A percentile compares a stretch with the other conserved stretches of the same genome.
These are phyloP conservation scores for Microbotryum scabiosae DNA, from an alignment of 1,284 basidiomycete genomes.

Conservation along the genomic window DNA sequence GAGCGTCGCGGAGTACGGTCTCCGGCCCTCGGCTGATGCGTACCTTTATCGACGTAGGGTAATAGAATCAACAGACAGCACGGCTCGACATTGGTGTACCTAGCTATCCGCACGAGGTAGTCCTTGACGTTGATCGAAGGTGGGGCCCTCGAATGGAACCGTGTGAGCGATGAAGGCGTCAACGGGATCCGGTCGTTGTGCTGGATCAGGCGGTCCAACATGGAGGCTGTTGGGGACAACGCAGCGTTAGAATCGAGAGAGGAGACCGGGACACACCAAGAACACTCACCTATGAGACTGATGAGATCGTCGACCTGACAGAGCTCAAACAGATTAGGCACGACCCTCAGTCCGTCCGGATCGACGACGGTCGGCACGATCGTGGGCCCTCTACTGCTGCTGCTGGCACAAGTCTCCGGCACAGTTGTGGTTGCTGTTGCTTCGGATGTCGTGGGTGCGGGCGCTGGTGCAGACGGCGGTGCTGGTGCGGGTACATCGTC, in stretches of 20 bases:
- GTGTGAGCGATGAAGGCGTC: slow-evolving; percentile 71
- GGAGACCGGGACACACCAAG: slow-evolving; percentile 20
- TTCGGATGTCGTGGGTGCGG: background rate
- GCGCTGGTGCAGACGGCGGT: background rate
- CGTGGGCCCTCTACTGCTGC: background rate
- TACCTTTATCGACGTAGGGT: slow-evolving; percentile 77
- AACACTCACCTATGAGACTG: slow-evolving; percentile 65
- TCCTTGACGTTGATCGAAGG: slow-evolving; percentile 77
- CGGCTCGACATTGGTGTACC: slow-evolving; percentile 88
- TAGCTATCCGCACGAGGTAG: slow-evolving; percentile 81
- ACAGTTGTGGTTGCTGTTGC: background rate
- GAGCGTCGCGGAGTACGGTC: background rate
- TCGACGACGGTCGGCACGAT: slow-evolving; percentile 19
- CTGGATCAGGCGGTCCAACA: slow-evolving; percentile 80
- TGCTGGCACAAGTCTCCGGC: background rate
- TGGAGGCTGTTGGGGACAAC: slow-evolving; percentile 56
- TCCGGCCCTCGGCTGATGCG: slow-evolving; percentile 43
- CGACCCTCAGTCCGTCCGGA: slow-evolving; percentile 23
- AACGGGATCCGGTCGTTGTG: slow-evolving; percentile 90
- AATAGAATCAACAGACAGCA: slow-evolving; percentile 78
- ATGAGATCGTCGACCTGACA: slow-evolving; percentile 65
- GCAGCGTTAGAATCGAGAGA: slow-evolving; percentile 8
- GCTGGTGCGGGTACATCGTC: too few relatives aligned
- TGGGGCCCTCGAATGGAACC: slow-evolving; percentile 84
- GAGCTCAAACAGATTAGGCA: slow-evolving; percentile 30